A percentile compares a stretch with the other conserved stretches of the same genome.
Evolutionary conservation across 371 early-diverging fungal species (phyloP).

Genomic region (Funneliformis caledonium): DNA sequence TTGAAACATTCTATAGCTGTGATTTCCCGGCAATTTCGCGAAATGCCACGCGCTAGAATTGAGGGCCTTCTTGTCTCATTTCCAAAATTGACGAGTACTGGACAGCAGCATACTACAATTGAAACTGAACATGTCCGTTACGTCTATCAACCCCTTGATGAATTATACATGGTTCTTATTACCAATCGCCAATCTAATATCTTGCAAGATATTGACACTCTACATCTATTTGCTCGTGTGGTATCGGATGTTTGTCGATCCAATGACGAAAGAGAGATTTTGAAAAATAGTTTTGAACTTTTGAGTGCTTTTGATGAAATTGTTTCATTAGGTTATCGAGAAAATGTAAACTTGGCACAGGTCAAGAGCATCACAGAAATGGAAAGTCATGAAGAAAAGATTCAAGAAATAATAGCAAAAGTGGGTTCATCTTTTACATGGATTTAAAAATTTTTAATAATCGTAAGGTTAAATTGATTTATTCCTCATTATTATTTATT

Average conservation of each 20-base stretch:
- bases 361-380: conserved; percentile 91
- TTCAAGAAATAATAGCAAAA: conserved; percentile 94
- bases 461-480: background rate
- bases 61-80: conserved; percentile 95
- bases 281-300: conserved; percentile 88
- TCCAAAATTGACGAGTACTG: conserved; percentile 90
- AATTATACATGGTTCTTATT: conserved; percentile 70
- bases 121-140: conserved; percentile 97
- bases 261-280: conserved; percentile 74
- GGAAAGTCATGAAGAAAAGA: conserved; percentile 96
- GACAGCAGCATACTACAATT: conserved; percentile 95
- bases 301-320: conserved; percentile 95
- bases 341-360: conserved; percentile 66
- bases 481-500: background rate
- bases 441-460: conserved; percentile 18
- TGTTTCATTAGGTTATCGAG: conserved; percentile 87
- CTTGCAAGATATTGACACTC: conserved; percentile 91
- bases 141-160: conserved; percentile 96
- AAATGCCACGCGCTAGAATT: conserved; percentile 95
- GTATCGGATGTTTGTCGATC: conserved; percentile 91
- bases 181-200: conserved; percentile 73
- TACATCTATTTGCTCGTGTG: conserved; percentile 92
- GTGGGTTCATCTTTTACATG: conserved; percentile 45
- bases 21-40: conserved; percentile 95
- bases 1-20: conserved; percentile 63